These are phyloP conservation scores for Leccinum rimulosum DNA, from an alignment of 768 basidiomycete genomes.

Conservation along the genomic window DNA sequence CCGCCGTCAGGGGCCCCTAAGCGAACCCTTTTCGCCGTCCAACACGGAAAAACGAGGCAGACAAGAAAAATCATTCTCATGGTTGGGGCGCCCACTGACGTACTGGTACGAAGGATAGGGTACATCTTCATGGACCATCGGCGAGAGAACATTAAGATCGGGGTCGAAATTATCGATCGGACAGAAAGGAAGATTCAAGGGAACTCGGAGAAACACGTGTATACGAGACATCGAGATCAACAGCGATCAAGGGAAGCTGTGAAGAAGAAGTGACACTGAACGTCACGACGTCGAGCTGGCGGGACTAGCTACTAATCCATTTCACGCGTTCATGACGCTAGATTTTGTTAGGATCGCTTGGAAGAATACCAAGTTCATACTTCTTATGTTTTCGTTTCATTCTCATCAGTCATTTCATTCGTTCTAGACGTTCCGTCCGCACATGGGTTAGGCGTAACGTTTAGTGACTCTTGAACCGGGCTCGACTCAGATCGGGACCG, in stretches of 20 bases:
- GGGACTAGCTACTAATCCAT: background rate
- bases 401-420: background rate
- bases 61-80: no score
- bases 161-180: background rate
- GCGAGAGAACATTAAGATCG: background rate
- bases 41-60: background rate
- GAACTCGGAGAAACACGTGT: background rate
- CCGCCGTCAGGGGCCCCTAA: background rate
- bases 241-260: background rate
- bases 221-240: background rate
- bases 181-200: background rate
- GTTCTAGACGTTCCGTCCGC: background rate
- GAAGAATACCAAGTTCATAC: background rate
- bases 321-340: background rate
- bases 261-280: background rate
- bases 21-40: background rate
- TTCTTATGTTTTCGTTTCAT: background rate
- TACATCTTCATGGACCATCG: background rate
- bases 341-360: background rate
- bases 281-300: background rate
- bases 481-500: background rate
- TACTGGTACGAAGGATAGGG: background rate
- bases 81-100: background rate
- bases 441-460: background rate
- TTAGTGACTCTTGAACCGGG: background rate